Evolutionary conservation across 192 early-diverging fungal genomes (phyloP).

Genomic region (Anaeromyces robustus): DNA sequence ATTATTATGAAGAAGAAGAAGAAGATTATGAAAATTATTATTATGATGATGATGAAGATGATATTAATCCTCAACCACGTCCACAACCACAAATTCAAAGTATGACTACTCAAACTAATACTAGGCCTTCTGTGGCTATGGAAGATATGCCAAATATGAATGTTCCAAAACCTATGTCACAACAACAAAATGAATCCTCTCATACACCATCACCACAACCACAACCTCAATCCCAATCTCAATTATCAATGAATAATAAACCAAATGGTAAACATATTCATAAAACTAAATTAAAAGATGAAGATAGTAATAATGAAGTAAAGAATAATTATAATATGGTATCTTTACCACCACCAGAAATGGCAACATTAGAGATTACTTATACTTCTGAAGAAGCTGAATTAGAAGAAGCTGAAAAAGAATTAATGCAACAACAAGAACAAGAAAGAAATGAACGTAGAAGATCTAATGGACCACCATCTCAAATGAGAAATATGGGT

Average conservation of each 20-base stretch:
- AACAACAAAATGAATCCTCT: neutral
- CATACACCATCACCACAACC: no score
- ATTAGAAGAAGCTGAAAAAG: neutral
- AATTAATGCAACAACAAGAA: neutral
- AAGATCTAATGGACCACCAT: neutral
- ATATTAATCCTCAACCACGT: neutral
- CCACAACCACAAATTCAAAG: neutral
- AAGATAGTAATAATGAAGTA: neutral
- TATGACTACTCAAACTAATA: no score
- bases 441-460: neutral
- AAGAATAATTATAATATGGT: neutral
- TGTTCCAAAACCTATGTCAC: neutral
- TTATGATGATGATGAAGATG: neutral
- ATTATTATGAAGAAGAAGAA: neutral
- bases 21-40: neutral
- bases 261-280: neutral
- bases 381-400: neutral
- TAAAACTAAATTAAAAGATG: neutral
- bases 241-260: no score
- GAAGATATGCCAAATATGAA: neutral
- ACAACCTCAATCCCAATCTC: no score
- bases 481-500: neutral
- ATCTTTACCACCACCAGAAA: neutral
- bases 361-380: neutral
- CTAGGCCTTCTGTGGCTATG: neutral